phyloP scores from a whole-genome alignment of 2,329 filamentous ascomycete genomes.

The Fusarium caatingaense region DNA sequence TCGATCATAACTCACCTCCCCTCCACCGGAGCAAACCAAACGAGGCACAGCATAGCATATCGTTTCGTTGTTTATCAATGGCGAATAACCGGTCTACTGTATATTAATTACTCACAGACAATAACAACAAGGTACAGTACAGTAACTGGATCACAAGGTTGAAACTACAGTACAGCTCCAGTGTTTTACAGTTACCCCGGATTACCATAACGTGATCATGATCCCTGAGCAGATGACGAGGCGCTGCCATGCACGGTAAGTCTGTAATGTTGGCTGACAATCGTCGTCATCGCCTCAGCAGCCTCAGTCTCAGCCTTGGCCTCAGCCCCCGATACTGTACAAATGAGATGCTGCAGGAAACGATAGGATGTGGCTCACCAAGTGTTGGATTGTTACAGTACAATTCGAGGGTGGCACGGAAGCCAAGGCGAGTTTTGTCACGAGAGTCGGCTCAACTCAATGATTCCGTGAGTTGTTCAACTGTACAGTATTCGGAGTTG shows the following conservation, averaged over 20 bases:
- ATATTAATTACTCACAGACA: background rate
- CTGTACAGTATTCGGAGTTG: constrained; percentile 8
- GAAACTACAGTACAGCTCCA: background rate
- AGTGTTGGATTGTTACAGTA: constrained; percentile 18
- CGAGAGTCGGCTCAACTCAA: constrained; percentile 10
- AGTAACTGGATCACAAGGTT: constrained; percentile 1
- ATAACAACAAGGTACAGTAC: background rate
- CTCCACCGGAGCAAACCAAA: background rate
- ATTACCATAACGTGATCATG: constrained; percentile 18
- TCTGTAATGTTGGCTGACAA: constrained; percentile 22
- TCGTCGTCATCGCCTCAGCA: constrained; percentile 13
- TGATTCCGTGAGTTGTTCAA: background rate
- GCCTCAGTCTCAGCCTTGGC: constrained; percentile 1
- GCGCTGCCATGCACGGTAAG: background rate
- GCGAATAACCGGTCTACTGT: background rate
- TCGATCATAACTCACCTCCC: constrained; percentile 1
- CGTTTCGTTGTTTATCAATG: background rate
- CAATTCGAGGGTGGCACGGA: constrained; percentile 6
- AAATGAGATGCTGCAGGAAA: background rate
- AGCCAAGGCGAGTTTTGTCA: constrained; percentile 19
- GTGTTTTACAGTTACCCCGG: constrained; percentile 15
- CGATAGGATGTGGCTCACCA: background rate
- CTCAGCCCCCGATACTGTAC: constrained; percentile 21
- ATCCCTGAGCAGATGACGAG: constrained; percentile 31
- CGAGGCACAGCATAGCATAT: background rate